Base-by-base conservation (phyloP, 306 rosid genomes). In the Ormosia emarginata region DNA sequence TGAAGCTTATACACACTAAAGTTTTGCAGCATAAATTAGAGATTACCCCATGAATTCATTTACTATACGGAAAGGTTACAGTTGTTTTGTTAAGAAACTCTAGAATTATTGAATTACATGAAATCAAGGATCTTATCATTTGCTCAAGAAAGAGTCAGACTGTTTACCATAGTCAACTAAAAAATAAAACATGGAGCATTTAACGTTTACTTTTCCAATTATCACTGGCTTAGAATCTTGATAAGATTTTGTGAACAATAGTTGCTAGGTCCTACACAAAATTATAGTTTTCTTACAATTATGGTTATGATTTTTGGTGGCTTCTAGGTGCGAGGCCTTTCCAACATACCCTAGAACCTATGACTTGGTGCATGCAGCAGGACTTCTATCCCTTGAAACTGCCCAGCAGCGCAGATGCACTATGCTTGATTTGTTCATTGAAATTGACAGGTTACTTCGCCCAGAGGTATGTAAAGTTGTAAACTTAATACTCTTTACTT, bases 351-450 rank as follows among this genome's bases (percentile, higher is more conserved):
- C 99, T 15, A 92, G 98, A 88, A 88, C 97, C 46, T 95, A 95
- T 82, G 99, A 95, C 89, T 81, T 95, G 90, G 98, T 95, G 82
- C 99, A 95, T 86, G 98, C 98, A 15, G 91, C 91, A 13, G 98
- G 98, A 68, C 91, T 95, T 81, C 87, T 95, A 67, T 89, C 98
- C 47, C 97, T 93, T 81, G 92, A 95, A 86, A 77, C 78, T 67
- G 79, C 82, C 64, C 88, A 86, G 80, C 90, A 77, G 73, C 90
- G 81, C 63, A 92, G 94, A 79, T 95, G 99, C 90, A 82, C 89
- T 81, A 87, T 82, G 82, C 90, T 93, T 53, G 98, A 95, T 86
- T 44, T 93, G 78, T 90, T 95, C 86, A 79, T 77, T 37, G 99
- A 95, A 88, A 92, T 93, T 37, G 99, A 95, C 80, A 92, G 99